Percentiles rank a stretch among this genome's conserved stretches.
Conservation (phyloP, 768 basidiomycete genomes). For the Tulasnella sp. region DNA sequence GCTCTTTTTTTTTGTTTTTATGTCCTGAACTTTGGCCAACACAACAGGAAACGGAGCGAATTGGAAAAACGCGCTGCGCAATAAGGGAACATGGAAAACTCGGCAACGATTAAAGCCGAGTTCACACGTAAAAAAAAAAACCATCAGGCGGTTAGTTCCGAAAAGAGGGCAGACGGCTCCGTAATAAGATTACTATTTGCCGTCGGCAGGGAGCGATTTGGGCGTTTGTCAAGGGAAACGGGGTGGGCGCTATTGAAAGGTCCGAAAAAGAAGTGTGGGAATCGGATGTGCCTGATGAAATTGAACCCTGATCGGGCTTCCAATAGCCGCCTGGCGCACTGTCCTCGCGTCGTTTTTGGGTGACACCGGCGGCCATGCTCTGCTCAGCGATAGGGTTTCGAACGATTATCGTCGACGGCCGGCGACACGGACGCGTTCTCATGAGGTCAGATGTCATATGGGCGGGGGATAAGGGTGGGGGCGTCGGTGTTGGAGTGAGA, state of each 20-base stretch:
- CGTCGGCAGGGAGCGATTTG: neutral
- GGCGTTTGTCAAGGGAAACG: constrained; percentile 14
- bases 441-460: neutral
- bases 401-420: neutral
- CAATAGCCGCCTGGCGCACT: neutral
- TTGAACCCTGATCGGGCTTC: neutral
- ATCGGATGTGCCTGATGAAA: constrained; percentile 2
- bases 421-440: neutral
- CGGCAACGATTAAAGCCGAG: neutral
- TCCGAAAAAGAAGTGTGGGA: constrained; percentile 8
- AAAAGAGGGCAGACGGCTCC: neutral
- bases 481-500: constrained; percentile 13
- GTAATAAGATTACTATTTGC: neutral
- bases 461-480: constrained; percentile 10
- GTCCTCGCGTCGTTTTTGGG: neutral
- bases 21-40: neutral
- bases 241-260: neutral
- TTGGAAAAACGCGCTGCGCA: neutral
- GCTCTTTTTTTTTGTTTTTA: neutral
- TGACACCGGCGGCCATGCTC: neutral
- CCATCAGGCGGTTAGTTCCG: neutral
- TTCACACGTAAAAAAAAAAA: constrained; percentile 4
- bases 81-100: neutral
- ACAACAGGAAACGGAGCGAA: neutral
- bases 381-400: neutral